A percentile compares a stretch with the other conserved stretches of the same genome.
Evolutionary conservation across 768 basidiomycete species (phyloP).

Genomic region (Tulasnella sp.): DNA sequence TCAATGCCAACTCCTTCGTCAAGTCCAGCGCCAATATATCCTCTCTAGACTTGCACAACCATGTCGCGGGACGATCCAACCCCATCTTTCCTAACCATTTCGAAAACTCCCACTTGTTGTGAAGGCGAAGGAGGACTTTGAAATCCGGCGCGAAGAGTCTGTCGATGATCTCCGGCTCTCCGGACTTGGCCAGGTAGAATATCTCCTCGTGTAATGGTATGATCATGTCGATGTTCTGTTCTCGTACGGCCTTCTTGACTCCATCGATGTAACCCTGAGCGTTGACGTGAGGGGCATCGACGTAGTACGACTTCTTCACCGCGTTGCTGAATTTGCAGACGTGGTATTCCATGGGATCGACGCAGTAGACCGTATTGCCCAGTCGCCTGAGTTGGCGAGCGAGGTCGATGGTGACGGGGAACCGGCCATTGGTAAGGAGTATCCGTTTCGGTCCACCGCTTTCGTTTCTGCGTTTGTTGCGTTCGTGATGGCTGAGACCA

Average conservation of each 20-base stretch:
- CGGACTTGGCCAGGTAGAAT: slow-evolving; percentile 27
- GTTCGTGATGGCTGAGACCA: not conserved
- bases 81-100: not conserved
- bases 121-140: slow-evolving; percentile 23
- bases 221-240: slow-evolving; percentile 31
- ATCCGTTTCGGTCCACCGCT: slow-evolving; percentile 12
- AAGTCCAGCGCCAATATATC: slow-evolving; percentile 17
- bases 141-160: slow-evolving; percentile 29
- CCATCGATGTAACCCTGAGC: slow-evolving; percentile 29
- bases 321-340: slow-evolving; percentile 34
- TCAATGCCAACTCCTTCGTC: slow-evolving; percentile 31
- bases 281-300: slow-evolving; percentile 28
- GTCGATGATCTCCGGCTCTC: slow-evolving; percentile 7
- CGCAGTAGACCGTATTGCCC: slow-evolving; percentile 26
- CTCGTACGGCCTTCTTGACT: slow-evolving; percentile 25
- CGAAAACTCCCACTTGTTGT: slow-evolving; percentile 31
- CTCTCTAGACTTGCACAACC: slow-evolving; percentile 20
- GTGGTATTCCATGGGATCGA: slow-evolving; percentile 35
- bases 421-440: slow-evolving; percentile 32
- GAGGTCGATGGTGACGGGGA: slow-evolving; percentile 33
- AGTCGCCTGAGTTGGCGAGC: slow-evolving; percentile 28
- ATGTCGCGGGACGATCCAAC: slow-evolving; percentile 20
- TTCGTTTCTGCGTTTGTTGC: not conserved
- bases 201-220: slow-evolving; percentile 34
- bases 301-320: slow-evolving; percentile 33